phyloP scores from a whole-genome alignment of 139 green algal genomes.

The Micromonas pusilla region DNA sequence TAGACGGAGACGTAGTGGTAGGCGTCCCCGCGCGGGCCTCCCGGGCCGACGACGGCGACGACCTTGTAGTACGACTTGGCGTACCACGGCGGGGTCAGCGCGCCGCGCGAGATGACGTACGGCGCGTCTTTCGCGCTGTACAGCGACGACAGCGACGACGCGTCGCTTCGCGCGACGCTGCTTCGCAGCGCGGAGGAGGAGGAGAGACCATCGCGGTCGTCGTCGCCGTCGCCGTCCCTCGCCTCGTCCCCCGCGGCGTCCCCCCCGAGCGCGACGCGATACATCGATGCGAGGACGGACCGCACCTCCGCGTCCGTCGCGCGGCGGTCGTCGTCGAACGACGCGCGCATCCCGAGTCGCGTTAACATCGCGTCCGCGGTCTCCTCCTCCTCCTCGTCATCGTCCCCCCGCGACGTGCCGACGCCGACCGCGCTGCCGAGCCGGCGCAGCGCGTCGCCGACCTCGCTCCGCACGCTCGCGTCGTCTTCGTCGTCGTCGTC shows the following conservation, averaged over 20 bases:
- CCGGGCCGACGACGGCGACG: not conserved
- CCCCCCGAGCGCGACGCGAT: not conserved
- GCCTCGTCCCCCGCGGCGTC: not conserved
- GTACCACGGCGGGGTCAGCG: not conserved
- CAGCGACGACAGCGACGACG: too few species aligned
- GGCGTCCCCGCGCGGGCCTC: not conserved
- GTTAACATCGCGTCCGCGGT: not conserved
- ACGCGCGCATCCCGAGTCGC: too few species aligned
- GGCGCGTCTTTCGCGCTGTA: too few species aligned
- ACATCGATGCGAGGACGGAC: not conserved
- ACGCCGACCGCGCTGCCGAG: too few species aligned
- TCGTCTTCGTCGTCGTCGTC: not conserved
- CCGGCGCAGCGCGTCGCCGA: too few species aligned
- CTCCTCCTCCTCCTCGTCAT: not conserved
- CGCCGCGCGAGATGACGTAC: not conserved
- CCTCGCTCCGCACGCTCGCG: too few species aligned
- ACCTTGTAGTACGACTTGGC: conserved; percentile 11
- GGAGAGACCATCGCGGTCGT: too few species aligned
- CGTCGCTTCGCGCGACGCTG: too few species aligned
- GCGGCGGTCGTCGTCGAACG: not conserved
- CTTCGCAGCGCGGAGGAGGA: too few species aligned
- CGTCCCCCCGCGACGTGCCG: not conserved
- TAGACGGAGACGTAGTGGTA: not conserved
- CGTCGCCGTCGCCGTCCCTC: not conserved
- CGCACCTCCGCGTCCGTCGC: not conserved